Conservation (phyloP, 495 filamentous ascomycete genomes). For the Aspergillus bertholletiae region DNA sequence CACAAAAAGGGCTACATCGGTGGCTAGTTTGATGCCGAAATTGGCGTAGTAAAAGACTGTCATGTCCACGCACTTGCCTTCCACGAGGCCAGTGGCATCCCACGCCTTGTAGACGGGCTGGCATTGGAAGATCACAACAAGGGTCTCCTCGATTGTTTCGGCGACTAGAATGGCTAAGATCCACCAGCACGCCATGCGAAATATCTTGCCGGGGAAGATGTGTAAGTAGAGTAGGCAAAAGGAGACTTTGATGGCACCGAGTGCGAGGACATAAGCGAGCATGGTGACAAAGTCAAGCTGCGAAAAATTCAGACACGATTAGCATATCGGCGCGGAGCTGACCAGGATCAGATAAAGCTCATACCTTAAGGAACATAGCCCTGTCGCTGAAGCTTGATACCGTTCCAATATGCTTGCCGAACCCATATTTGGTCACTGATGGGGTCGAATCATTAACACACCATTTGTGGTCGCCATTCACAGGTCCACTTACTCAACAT, state of each 20-base stretch:
- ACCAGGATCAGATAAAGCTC: background rate
- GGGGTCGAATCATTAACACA: conserved; percentile 1
- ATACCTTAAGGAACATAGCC: conserved; percentile 21
- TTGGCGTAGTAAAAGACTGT: conserved; percentile 16
- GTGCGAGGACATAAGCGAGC: conserved; percentile 16
- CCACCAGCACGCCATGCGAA: conserved; percentile 14
- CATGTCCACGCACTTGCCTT: conserved; percentile 15
- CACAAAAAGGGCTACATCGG: conserved; percentile 27
- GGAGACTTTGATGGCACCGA: conserved; percentile 22
- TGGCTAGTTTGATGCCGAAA: conserved; percentile 25
- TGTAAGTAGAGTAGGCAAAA: conserved; percentile 22
- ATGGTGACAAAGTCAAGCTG: conserved; percentile 22
- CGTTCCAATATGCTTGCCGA: conserved; percentile 19
- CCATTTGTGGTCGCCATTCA: background rate
- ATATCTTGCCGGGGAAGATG: conserved; percentile 16
- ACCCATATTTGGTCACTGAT: conserved; percentile 23
- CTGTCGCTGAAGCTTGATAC: background rate
- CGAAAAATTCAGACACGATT: background rate
- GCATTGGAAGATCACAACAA: conserved; percentile 23
- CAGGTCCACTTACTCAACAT: conserved; percentile 17
- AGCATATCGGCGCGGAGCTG: background rate
- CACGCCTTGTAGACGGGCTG: conserved; percentile 20
- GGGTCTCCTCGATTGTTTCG: conserved; percentile 14
- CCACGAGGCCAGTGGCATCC: conserved; percentile 12
- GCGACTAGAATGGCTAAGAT: conserved; percentile 10